phyloP scores from a whole-genome alignment of 1,284 basidiomycete species.

The Sutorius eximius region DNA sequence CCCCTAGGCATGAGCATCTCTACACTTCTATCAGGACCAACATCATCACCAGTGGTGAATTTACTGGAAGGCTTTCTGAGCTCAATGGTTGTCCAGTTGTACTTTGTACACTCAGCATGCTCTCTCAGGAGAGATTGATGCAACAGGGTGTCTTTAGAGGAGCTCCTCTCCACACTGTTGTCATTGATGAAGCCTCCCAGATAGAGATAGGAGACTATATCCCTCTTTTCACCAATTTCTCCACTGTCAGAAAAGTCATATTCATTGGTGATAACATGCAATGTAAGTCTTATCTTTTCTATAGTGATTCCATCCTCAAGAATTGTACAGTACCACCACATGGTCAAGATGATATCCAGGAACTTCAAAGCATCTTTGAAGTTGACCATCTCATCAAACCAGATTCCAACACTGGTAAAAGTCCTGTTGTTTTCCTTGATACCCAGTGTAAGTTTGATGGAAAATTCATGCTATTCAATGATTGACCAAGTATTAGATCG shows the following conservation, averaged over 20 bases:
- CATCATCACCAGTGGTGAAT: constrained; percentile 36
- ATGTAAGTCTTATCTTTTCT: constrained; percentile 30
- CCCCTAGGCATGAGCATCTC: constrained; percentile 53
- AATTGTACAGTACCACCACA: constrained; percentile 50
- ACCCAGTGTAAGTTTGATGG: constrained; percentile 52
- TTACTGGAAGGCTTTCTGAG: constrained; percentile 27
- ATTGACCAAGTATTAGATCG: constrained; percentile 48
- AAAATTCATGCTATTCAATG: background rate
- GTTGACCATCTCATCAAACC: constrained; percentile 42
- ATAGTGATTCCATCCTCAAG: background rate
- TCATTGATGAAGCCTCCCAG: constrained; percentile 52
- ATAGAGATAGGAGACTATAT: constrained; percentile 47
- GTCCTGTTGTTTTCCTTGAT: constrained; percentile 47
- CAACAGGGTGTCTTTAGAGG: constrained; percentile 27
- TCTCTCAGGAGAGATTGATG: constrained; percentile 47
- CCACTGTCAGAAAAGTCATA: constrained; percentile 28
- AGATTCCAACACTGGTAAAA: constrained; percentile 21
- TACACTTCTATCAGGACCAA: constrained; percentile 40
- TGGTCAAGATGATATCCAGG: constrained; percentile 53
- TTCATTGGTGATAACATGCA: constrained; percentile 53
- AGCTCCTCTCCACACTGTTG: constrained; percentile 38
- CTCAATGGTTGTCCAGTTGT: constrained; percentile 29
- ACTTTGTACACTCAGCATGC: constrained; percentile 68
- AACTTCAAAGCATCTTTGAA: constrained; percentile 61
- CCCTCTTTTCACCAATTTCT: constrained; percentile 34